Base-by-base conservation (phyloP, 164 flowering plant species). In the Magnolia kwangsiensis region DNA sequence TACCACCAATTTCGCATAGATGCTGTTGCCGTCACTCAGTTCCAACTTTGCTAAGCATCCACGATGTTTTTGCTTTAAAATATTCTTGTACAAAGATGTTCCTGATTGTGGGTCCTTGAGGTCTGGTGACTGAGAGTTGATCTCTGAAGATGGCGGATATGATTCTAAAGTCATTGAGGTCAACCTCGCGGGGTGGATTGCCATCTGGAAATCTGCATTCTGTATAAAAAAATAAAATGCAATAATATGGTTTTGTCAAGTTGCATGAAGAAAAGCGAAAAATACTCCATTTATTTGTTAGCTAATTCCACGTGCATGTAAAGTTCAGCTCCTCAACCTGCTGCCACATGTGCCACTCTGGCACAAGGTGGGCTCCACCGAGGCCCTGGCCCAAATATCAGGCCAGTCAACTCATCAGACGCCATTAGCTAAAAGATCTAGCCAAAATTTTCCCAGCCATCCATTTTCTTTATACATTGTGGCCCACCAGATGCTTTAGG, bases 1-100 rank as follows among this genome's bases (percentile, higher is more conserved):
- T 91, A 96, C 99, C 93, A 94, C 99, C 84, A 96, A 83, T 76
- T 90, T 96, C 67, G 98, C 90, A 78, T 84, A 85, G 69, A 96
- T 74, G 81, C 84, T 85, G 65, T 74, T 88, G 71, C 98, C 98
- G 87, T 90, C 89, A 72, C 85, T 87, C 49, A 94, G 81, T 71
- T 90, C 92, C 85, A 96, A 82, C 87, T 89, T 91, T 29, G 90
- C 90, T 72, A 85, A 79, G 72, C 78, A 71, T 73, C 85, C 86
- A 65, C 13, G 82, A 74, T 55, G 76, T 3, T 72, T 72, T 23
- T 37, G 10, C 20, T 70, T 55, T 51, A 19, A 51, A 11, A 6
- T 27, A 51, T 58, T 49, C 19, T n/a, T 65, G 70, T 68, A 50
- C 63, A 71, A 73, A 50, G 80, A 49, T 61, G 78, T 51, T 67